phyloP scores from a whole-genome alignment of 2,329 filamentous ascomycete species.

The Zymoseptoria pseudotritici region DNA sequence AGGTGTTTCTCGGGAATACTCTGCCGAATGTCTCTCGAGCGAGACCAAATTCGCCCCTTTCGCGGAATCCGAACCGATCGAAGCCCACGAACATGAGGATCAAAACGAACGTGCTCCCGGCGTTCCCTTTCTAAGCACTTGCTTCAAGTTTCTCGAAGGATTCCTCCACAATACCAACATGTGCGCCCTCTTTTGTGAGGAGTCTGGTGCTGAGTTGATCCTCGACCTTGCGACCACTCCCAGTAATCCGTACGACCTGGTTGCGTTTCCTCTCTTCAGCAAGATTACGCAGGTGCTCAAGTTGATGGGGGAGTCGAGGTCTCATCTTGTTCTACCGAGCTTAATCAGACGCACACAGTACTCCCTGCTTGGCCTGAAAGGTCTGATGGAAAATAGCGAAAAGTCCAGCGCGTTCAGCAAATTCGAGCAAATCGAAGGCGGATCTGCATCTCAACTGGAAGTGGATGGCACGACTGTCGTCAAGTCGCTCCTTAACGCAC shows the following conservation, averaged over 20 bases:
- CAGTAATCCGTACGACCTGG: conserved; percentile 67
- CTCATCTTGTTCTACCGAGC: conserved; percentile 73
- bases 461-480: conserved; percentile 64
- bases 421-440: conserved; percentile 24
- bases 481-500: conserved; percentile 69
- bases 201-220: conserved; percentile 73
- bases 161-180: conserved; percentile 70
- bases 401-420: conserved; percentile 16
- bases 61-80: neutral
- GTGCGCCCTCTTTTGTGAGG: conserved; percentile 66
- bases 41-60: neutral
- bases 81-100: conserved; percentile 38
- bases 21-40: conserved; percentile 5
- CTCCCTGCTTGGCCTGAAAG: conserved; percentile 59
- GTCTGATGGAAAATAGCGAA: conserved; percentile 46
- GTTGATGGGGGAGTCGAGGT: conserved; percentile 70
- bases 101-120: conserved; percentile 18
- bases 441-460: conserved; percentile 22
- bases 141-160: conserved; percentile 67
- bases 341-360: conserved; percentile 66
- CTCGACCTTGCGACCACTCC: conserved; percentile 78
- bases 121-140: conserved; percentile 59
- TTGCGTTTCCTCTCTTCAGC: conserved; percentile 59
- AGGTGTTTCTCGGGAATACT: conserved; percentile 3
- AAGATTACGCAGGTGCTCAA: conserved; percentile 68